Conservation (phyloP, 2,329 filamentous ascomycete genomes). For the Huntiella abstrusa region DNA sequence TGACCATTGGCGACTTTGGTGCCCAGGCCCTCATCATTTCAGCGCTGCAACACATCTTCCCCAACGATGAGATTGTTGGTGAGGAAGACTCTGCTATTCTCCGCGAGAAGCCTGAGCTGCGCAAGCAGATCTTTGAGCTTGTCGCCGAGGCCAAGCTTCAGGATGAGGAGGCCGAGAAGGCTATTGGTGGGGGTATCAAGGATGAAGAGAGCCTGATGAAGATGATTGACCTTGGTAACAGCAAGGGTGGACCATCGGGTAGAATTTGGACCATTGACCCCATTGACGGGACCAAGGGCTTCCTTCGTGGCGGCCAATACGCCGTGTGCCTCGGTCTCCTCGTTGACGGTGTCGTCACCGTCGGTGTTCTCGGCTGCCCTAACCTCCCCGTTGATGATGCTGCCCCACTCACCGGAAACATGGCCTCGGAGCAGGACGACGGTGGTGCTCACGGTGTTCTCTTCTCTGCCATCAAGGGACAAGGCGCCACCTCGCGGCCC, state of each 20-base stretch:
- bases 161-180: constrained; percentile 36
- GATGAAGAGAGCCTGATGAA: constrained; percentile 48
- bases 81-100: constrained; percentile 83
- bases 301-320: constrained; percentile 89
- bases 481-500: constrained; percentile 65
- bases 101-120: constrained; percentile 48
- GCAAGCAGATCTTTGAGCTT: constrained; percentile 58
- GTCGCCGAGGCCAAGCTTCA: constrained; percentile 48
- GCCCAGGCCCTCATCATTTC: constrained; percentile 92
- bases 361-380: constrained; percentile 86
- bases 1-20: constrained; percentile 95
- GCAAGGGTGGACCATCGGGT: constrained; percentile 50
- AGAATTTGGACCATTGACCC: constrained; percentile 94
- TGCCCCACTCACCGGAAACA: constrained; percentile 40
- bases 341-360: constrained; percentile 82
- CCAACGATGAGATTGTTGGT: constrained; percentile 74
- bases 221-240: constrained; percentile 48
- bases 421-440: constrained; percentile 48
- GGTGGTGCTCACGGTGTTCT: constrained; percentile 61
- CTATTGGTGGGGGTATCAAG: constrained; percentile 49
- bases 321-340: constrained; percentile 85
- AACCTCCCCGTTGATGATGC: constrained; percentile 77
- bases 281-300: constrained; percentile 95
- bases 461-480: constrained; percentile 63
- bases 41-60: constrained; percentile 78